A percentile compares a stretch with the other conserved stretches of the same genome.
phyloP scores from a whole-genome alignment of 441 rosid genomes.

The Bruguiera hainesii region DNA sequence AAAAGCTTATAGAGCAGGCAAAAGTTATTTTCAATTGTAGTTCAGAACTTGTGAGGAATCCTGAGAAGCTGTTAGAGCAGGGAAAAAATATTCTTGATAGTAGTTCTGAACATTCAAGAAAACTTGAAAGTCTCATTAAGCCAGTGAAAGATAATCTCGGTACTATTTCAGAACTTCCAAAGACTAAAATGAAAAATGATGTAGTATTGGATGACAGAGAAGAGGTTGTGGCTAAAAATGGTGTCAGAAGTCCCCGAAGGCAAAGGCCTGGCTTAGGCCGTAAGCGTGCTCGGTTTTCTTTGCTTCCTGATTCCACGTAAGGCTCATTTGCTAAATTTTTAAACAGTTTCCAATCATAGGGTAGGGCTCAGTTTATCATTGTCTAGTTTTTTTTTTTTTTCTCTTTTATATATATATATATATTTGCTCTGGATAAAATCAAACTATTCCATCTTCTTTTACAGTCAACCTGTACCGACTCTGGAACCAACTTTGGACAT shows the following conservation, averaged over 20 bases:
- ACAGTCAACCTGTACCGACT: conserved; percentile 42
- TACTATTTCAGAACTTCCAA: conserved; percentile 23
- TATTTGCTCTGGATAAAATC: background rate
- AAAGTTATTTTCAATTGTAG: background rate
- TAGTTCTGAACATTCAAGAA: background rate
- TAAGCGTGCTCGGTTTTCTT: conserved; percentile 61
- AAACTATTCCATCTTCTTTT: conserved; percentile 14
- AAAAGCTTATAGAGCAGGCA: conserved; percentile 30
- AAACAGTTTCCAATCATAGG: background rate
- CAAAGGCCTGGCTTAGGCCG: conserved; percentile 67
- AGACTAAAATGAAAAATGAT: conserved; percentile 20
- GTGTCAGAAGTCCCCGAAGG: conserved; percentile 40
- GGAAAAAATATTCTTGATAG: conserved; percentile 32
- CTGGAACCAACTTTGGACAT: conserved; percentile 53
- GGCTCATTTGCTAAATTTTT: background rate
- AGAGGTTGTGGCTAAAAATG: conserved; percentile 26
- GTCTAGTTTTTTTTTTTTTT: no score
- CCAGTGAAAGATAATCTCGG: conserved; percentile 47
- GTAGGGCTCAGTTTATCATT: no score
- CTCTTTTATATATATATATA: background rate
- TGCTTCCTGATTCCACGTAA: conserved; percentile 61
- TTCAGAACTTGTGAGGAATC: conserved; percentile 14
- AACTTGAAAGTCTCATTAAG: no score
- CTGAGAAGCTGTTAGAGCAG: conserved; percentile 40
- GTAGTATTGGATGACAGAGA: conserved; percentile 14